Percentiles rank a stretch among this genome's conserved stretches.
Evolutionary conservation across 1,139 yeast genomes (phyloP).

Genomic region (Diutina mesorugosa): DNA sequence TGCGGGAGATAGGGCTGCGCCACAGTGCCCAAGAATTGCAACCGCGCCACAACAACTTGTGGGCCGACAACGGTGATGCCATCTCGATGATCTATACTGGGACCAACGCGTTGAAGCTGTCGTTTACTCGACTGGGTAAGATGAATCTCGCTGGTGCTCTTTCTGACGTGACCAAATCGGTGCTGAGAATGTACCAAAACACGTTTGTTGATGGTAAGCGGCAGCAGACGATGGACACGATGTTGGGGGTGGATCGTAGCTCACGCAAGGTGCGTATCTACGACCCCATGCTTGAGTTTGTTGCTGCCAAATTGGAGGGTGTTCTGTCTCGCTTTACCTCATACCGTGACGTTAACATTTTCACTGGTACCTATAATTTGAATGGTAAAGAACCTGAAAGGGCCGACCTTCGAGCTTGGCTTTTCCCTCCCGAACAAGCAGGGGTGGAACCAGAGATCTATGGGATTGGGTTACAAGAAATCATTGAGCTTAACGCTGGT

Average conservation of each 20-base stretch:
- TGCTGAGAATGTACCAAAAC: constrained; percentile 88
- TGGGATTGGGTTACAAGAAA: constrained; percentile 85
- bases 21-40: constrained; percentile 32
- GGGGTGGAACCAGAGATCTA: constrained; percentile 48
- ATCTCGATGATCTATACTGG: constrained; percentile 95
- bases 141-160: constrained; percentile 95
- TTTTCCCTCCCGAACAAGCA: constrained; percentile 56
- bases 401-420: constrained; percentile 64
- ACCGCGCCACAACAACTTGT: constrained; percentile 60
- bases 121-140: constrained; percentile 87
- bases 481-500: constrained; percentile 82
- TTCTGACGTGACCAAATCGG: constrained; percentile 92
- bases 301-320: constrained; percentile 43
- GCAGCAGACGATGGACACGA: constrained; percentile 74
- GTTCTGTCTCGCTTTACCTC: constrained; percentile 48
- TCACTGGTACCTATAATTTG: constrained; percentile 80
- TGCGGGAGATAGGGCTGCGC: constrained; percentile 33
- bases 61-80: constrained; percentile 99
- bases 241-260: constrained; percentile 67
- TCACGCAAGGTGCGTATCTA: constrained; percentile 61
- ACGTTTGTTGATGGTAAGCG: constrained; percentile 88
- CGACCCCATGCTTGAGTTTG: constrained; percentile 83
- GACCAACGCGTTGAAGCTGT: constrained; percentile 88
- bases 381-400: constrained; percentile 51
- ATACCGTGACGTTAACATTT: constrained; percentile 44